Evolutionary conservation across 2,329 filamentous ascomycete genomes (phyloP), one percentile per base, ranked within the genome.

Genomic region (Penicillium sp.): DNA sequence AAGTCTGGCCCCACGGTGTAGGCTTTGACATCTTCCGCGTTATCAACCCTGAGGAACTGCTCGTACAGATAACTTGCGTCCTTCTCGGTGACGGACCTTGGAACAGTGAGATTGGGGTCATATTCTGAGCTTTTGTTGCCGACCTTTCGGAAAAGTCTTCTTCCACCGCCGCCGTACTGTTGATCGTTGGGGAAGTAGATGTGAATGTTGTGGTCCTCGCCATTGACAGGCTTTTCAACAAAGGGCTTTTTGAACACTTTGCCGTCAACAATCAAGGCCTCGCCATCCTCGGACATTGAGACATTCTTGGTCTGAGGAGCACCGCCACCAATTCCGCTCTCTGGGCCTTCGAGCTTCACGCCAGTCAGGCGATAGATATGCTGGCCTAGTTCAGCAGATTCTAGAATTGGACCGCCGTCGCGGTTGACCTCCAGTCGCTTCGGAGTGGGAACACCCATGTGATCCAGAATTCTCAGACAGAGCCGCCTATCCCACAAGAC

Each of bases 41-140:
- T 97, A 68, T 97, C 93, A 15, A 97, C 92, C 62, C 90, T 86
- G 78, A 99, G 87, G 66, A 99, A 99, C 71, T 96, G 91, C 72
- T 99, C 94, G 72, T 97, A 99, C 59, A 99, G 85, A 77, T 93
- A 99, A 72, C 92, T 97, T 67, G 88, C 86, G 21, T 81, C 81
- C 0, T 86, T 84, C 63, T 97, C 91, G 1, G 88, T 88, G 58
- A 97, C 88, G 49, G 87, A 91, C 37, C 92, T 82, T 12, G 94
- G 94, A 18, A 89, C 75, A 16, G 78, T 84, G 56, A 99, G 81
- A 12, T 86, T 86, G 16, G 88, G 83, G 56, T 97, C 88, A 67
- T 88, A 96, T 72, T 99, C 95, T 1, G 93, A 97, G 73, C 93
- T 97, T 77, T 99, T 99, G 80, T 99, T 99, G 67, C 95, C 95